phyloP scores from a whole-genome alignment of 495 filamentous ascomycete species.

The Neurospora sp. region DNA sequence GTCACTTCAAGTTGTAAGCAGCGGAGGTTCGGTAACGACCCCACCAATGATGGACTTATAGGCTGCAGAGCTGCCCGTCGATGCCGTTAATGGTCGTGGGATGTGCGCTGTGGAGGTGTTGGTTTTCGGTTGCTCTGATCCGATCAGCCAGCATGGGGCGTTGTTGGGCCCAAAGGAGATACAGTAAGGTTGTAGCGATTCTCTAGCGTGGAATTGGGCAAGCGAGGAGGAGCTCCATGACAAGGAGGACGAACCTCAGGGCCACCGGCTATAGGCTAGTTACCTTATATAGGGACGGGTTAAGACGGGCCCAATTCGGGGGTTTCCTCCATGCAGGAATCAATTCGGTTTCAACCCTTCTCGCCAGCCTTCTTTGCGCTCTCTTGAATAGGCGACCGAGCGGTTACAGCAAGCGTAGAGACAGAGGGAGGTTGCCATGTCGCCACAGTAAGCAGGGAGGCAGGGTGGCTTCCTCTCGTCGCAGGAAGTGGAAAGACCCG shows the following conservation, averaged over 20 bases:
- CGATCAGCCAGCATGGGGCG: slow-evolving; percentile 5
- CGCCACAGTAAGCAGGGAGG: background rate
- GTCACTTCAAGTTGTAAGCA: background rate
- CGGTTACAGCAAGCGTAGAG: background rate
- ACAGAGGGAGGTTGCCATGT: background rate
- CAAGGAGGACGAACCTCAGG: background rate
- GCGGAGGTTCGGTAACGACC: background rate
- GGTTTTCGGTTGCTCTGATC: slow-evolving; percentile 9
- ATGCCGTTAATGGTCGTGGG: slow-evolving; percentile 8
- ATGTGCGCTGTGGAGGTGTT: background rate
- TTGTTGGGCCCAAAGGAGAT: background rate
- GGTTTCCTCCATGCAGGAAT: background rate
- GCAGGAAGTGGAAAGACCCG: background rate
- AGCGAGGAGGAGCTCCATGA: background rate
- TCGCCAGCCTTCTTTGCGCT: background rate
- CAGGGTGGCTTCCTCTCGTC: background rate
- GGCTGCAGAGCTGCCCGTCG: slow-evolving; percentile 1
- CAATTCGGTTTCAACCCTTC: background rate
- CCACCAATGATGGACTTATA: background rate
- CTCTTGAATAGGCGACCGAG: background rate
- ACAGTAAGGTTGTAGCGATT: background rate
- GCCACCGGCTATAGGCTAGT: background rate
- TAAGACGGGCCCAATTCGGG: background rate
- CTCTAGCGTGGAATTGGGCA: background rate
- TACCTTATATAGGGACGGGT: background rate